Percentiles rank a stretch among this genome's conserved stretches.
phyloP scores from a whole-genome alignment of 2,329 filamentous ascomycete genomes.

The Emmonsiellopsis sp. region DNA sequence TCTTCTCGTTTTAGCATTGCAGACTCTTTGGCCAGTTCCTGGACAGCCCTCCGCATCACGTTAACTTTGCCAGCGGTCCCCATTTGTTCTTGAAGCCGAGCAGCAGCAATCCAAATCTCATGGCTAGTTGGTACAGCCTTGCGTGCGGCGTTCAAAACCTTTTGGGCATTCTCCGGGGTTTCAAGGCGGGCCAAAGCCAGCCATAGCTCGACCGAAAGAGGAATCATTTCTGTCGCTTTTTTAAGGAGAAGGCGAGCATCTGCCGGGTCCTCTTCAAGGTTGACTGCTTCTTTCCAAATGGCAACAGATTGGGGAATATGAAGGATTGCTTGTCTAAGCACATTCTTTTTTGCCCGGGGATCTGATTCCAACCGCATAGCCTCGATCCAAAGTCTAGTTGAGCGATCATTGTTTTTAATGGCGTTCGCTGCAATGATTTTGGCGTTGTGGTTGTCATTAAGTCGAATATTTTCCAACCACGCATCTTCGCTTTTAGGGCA shows the following conservation, averaged over 20 bases:
- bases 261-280: conserved; percentile 79
- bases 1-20: conserved; percentile 97
- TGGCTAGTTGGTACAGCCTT: conserved; percentile 88
- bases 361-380: conserved; percentile 89
- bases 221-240: conserved; percentile 92
- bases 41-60: conserved; percentile 89
- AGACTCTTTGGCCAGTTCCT: conserved; percentile 77
- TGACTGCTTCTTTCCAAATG: conserved; percentile 97
- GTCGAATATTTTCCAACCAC: conserved; percentile 90
- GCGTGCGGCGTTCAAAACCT: conserved; percentile 88
- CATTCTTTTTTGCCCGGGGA: conserved; percentile 76
- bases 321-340: conserved; percentile 82
- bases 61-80: conserved; percentile 72
- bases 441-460: conserved; percentile 86
- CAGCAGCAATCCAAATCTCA: conserved; percentile 95
- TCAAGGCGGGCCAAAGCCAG: conserved; percentile 84
- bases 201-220: conserved; percentile 89
- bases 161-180: conserved; percentile 81
- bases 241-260: conserved; percentile 83
- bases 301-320: conserved; percentile 89
- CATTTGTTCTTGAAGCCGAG: conserved; percentile 80
- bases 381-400: conserved; percentile 85
- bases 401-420: conserved; percentile 82
- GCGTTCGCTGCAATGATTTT: conserved; percentile 92
- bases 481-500: conserved; percentile 92